These are phyloP conservation scores for Castanea sativa DNA, from an alignment of 306 rosid genomes.

Conservation along the genomic window DNA sequence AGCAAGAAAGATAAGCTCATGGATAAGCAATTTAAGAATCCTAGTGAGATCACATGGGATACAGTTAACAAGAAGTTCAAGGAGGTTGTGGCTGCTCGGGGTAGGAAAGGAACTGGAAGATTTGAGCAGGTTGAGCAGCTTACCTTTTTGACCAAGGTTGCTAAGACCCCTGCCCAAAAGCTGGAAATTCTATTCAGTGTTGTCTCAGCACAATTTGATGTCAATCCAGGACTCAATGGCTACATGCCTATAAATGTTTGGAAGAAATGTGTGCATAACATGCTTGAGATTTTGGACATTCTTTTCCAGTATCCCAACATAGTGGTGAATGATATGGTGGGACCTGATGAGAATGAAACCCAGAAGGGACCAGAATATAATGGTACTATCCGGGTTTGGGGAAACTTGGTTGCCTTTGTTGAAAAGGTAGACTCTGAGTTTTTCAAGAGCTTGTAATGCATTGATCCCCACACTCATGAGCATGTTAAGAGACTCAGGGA, in stretches of 20 bases:
- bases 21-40: slow-evolving; percentile 82
- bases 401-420: slow-evolving; percentile 83
- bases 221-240: slow-evolving; percentile 92
- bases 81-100: slow-evolving; percentile 95
- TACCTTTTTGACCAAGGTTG: slow-evolving; percentile 86
- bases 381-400: slow-evolving; percentile 86
- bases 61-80: slow-evolving; percentile 84
- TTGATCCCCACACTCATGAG: slow-evolving; percentile 97
- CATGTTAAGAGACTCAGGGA: slow-evolving; percentile 93
- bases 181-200: slow-evolving; percentile 88
- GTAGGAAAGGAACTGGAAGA: slow-evolving; percentile 93
- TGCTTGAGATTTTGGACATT: slow-evolving; percentile 81
- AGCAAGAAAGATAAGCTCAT: slow-evolving; percentile 76
- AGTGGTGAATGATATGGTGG: slow-evolving; percentile 73
- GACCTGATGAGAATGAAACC: slow-evolving; percentile 91
- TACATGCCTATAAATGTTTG: slow-evolving; percentile 92
- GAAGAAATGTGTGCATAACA: slow-evolving; percentile 91
- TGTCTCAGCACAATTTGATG: slow-evolving; percentile 94
- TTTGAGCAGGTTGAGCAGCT: slow-evolving; percentile 97
- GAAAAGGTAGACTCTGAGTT: slow-evolving; percentile 79
- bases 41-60: slow-evolving; percentile 94
- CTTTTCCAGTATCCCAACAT: slow-evolving; percentile 72
- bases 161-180: slow-evolving; percentile 97
- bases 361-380: slow-evolving; percentile 68
- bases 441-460: slow-evolving; percentile 95